Conservation (phyloP, 1,284 basidiomycete genomes). For the Naganishia albida region DNA sequence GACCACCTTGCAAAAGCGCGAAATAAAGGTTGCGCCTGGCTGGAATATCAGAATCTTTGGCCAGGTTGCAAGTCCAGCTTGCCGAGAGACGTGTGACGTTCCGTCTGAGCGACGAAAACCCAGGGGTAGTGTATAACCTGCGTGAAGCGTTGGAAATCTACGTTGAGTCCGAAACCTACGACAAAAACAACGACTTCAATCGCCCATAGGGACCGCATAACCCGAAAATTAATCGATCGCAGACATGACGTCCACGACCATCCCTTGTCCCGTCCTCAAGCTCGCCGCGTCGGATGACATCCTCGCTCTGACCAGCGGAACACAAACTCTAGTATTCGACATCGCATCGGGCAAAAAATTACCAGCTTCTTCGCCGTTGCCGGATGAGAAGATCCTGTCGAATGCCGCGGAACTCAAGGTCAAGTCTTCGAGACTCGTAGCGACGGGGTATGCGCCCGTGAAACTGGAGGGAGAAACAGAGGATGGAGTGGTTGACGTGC, state of each 20-base stretch:
- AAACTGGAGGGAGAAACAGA: neutral
- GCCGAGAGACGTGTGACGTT: too few relatives aligned
- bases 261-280: conserved; percentile 26
- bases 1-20: too few relatives aligned
- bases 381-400: conserved; percentile 1
- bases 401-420: conserved; percentile 19
- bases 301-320: conserved; percentile 22
- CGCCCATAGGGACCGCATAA: neutral
- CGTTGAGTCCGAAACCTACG: neutral
- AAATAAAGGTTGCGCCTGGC: too few relatives aligned
- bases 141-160: too few relatives aligned
- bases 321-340: conserved; percentile 22
- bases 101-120: too few relatives aligned
- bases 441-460: conserved; percentile 27
- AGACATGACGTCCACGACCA: conserved; percentile 6
- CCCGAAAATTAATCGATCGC: neutral
- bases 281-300: conserved; percentile 30
- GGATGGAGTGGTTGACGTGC: conserved; percentile 4
- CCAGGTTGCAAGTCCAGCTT: too few relatives aligned
- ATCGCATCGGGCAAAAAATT: conserved; percentile 3
- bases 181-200: neutral
- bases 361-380: neutral
- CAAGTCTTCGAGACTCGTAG: conserved; percentile 12
- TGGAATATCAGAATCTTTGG: too few relatives aligned
- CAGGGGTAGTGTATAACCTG: too few relatives aligned